These are phyloP conservation scores for Leccinum imitatum DNA, from an alignment of 768 basidiomycete genomes.

Conservation along the genomic window DNA sequence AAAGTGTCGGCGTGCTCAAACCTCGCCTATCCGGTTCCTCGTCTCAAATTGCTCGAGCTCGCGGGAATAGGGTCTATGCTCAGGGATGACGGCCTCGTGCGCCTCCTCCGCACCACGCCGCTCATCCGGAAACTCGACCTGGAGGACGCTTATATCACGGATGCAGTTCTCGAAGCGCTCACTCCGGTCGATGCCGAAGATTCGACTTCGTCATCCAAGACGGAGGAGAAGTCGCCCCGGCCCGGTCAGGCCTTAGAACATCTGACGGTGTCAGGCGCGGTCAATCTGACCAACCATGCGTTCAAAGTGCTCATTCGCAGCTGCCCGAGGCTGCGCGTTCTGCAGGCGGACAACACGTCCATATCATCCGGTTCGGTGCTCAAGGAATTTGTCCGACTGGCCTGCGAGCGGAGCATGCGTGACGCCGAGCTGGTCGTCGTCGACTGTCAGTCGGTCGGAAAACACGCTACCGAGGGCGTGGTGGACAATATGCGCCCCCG, in stretches of 20 bases:
- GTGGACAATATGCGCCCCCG: constrained; percentile 58
- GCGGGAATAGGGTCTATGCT: constrained; percentile 71
- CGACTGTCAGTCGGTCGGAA: constrained; percentile 72
- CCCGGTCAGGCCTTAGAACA: constrained; percentile 73
- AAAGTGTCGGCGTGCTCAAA: constrained; percentile 63
- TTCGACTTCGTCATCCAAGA: constrained; percentile 3
- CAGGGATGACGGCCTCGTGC: constrained; percentile 69
- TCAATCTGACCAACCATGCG: constrained; percentile 61
- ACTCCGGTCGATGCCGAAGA: constrained; percentile 42
- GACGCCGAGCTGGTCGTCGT: constrained; percentile 65
- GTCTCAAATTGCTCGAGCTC: constrained; percentile 75
- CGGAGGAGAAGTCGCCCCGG: constrained; percentile 30
- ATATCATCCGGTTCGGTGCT: constrained; percentile 54
- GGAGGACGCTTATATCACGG: constrained; percentile 82
- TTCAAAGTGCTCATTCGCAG: constrained; percentile 61
- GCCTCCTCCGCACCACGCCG: constrained; percentile 67
- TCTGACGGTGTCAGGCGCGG: constrained; percentile 66
- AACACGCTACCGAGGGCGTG: constrained; percentile 62
- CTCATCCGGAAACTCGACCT: constrained; percentile 75
- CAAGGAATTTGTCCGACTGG: constrained; percentile 63
- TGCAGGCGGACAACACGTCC: constrained; percentile 83
- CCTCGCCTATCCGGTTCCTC: constrained; percentile 66
- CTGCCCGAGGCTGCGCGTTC: constrained; percentile 54
- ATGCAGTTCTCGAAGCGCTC: constrained; percentile 64
- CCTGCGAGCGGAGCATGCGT: constrained; percentile 43